Conservation (phyloP, 192 early-diverging fungal species). For the Coemansia pectinata region DNA sequence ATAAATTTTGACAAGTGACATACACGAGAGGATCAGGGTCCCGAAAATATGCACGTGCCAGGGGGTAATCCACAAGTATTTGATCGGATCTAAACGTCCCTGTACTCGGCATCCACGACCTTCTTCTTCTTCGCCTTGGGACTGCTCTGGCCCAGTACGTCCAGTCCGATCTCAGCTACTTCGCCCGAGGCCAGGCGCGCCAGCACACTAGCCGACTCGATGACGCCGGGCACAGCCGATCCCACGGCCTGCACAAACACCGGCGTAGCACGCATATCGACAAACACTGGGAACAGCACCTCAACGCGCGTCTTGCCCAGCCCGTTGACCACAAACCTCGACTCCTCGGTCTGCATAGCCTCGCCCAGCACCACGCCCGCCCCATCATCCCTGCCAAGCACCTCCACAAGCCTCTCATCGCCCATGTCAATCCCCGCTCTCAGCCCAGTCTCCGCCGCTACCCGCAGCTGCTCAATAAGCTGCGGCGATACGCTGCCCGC, state of each 20-base stretch:
- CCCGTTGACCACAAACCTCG: not conserved
- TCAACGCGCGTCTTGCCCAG: not conserved
- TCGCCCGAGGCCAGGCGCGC: slow-evolving; percentile 15
- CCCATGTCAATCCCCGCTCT: not conserved
- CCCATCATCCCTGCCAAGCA: not conserved
- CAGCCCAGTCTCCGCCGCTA: not conserved
- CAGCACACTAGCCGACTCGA: slow-evolving; percentile 7
- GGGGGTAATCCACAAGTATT: not conserved
- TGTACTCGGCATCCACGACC: slow-evolving; percentile 45
- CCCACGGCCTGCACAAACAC: slow-evolving; percentile 27
- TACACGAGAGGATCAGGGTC: not conserved
- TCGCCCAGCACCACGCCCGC: slow-evolving; percentile 19
- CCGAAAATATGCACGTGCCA: not conserved
- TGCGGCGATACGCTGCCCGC: not conserved
- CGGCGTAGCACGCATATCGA: slow-evolving; percentile 12
- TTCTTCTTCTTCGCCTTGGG: not conserved
- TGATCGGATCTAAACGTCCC: slow-evolving; percentile 19
- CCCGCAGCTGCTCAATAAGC: slow-evolving; percentile 5
- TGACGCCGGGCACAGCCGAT: not conserved
- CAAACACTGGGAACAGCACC: slow-evolving; percentile 37
- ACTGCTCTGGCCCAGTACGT: not conserved
- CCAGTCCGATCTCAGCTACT: slow-evolving; percentile 11
- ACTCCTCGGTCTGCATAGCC: slow-evolving; percentile 20
- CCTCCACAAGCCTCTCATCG: not conserved
- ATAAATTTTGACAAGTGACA: not conserved